These are phyloP conservation scores for Stipa capillata DNA, from an alignment of 176 grass and related monocot genomes.

Conservation along the genomic window DNA sequence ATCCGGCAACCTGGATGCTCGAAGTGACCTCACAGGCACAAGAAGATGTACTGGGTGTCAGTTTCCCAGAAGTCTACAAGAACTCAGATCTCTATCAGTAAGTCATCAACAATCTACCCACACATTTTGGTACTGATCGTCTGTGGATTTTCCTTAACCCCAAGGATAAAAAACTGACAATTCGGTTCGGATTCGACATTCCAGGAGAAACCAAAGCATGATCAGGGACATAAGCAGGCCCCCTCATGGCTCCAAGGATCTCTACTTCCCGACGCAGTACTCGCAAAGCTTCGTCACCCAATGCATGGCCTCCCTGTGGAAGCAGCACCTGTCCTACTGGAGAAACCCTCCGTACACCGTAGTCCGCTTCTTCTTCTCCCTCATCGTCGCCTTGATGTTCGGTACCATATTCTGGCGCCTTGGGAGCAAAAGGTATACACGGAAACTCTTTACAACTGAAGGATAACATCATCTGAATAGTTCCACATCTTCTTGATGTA, in stretches of 20 bases:
- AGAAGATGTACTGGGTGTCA: constrained; percentile 38
- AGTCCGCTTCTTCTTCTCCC: constrained; percentile 59
- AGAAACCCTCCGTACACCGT: constrained; percentile 61
- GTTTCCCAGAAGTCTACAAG: constrained; percentile 40
- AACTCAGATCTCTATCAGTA: constrained; percentile 60
- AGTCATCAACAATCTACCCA: neutral
- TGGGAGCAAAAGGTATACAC: constrained; percentile 26
- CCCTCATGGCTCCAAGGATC: constrained; percentile 38
- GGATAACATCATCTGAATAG: neutral
- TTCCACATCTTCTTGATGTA: neutral
- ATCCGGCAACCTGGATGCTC: constrained; percentile 71
- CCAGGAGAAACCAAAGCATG: constrained; percentile 53
- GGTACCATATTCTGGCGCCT: constrained; percentile 63
- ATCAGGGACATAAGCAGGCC: constrained; percentile 39
- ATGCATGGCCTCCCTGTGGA: constrained; percentile 60
- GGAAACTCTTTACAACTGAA: neutral
- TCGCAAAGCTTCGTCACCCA: constrained; percentile 46
- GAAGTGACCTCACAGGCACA: constrained; percentile 58
- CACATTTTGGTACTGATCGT: neutral
- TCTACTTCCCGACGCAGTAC: constrained; percentile 42
- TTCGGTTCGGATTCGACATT: neutral
- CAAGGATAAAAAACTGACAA: neutral
- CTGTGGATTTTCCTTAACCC: neutral
- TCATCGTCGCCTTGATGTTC: constrained; percentile 48
- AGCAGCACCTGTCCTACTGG: constrained; percentile 65